phyloP scores from a whole-genome alignment of 2,329 filamentous ascomycete genomes.

The Fusarium longipes region DNA sequence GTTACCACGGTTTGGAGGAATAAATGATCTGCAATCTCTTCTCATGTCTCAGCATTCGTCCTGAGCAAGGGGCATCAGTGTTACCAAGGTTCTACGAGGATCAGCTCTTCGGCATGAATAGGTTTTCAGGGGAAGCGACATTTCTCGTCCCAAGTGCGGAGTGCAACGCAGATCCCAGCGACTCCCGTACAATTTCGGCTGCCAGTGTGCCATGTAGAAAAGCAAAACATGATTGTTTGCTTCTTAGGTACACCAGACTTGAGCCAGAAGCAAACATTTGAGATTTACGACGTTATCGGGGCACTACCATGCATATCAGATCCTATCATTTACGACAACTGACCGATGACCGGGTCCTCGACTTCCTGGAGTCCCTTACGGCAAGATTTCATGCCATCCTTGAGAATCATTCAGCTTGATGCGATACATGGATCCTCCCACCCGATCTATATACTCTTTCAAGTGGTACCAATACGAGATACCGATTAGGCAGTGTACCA shows the following conservation, averaged over 20 bases:
- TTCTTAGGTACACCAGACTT: background rate
- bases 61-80: slow-evolving; percentile 1
- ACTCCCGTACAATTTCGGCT: background rate
- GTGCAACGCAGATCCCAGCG: background rate
- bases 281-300: slow-evolving; percentile 1
- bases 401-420: slow-evolving; percentile 15
- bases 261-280: background rate
- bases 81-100: background rate
- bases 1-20: background rate
- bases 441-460: background rate
- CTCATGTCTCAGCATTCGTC: background rate
- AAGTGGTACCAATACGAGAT: background rate
- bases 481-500: background rate
- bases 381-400: background rate
- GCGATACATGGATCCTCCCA: slow-evolving; percentile 7
- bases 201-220: background rate
- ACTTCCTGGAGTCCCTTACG: background rate
- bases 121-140: slow-evolving; percentile 3
- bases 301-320: slow-evolving; percentile 17
- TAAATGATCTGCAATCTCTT: background rate
- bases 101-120: background rate
- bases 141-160: background rate
- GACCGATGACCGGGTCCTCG: background rate
- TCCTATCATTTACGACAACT: slow-evolving; percentile 37
- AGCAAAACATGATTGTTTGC: background rate